phyloP scores from a whole-genome alignment of 805 yeast genomes.

The Candida maltosa region DNA sequence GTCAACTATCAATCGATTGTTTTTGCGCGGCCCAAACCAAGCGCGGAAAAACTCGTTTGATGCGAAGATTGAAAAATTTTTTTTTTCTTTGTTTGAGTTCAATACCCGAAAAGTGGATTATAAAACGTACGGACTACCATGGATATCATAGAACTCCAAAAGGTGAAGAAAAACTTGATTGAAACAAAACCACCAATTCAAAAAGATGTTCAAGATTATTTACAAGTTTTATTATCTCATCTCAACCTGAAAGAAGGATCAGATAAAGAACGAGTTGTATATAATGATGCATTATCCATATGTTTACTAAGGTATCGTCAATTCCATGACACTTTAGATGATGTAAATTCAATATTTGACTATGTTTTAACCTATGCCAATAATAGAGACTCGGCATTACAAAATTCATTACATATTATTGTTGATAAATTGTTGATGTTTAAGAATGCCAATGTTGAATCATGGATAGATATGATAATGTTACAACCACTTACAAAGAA shows the following conservation, averaged over 20 bases:
- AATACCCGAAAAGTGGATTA: too few species aligned
- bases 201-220: not conserved
- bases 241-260: not conserved
- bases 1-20: too few species aligned
- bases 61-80: too few species aligned
- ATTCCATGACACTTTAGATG: conserved; percentile 2
- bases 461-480: conserved; percentile 48
- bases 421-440: conserved; percentile 48
- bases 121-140: too few species aligned
- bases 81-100: too few species aligned
- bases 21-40: too few species aligned
- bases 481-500: conserved; percentile 49
- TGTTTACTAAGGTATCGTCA: conserved; percentile 51
- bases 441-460: conserved; percentile 19
- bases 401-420: conserved; percentile 64
- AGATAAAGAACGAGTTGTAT: conserved; percentile 25
- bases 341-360: conserved; percentile 23
- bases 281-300: conserved; percentile 60
- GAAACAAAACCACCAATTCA: conserved; percentile 3
- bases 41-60: too few species aligned
- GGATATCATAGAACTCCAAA: not conserved
- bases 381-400: conserved; percentile 66
- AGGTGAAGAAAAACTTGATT: conserved; percentile 7
- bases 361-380: conserved; percentile 69
- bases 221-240: conserved; percentile 1